Percentiles rank a stretch among this genome's conserved stretches.
These are phyloP conservation scores for Aureobasidium vineae DNA, from an alignment of 2,329 filamentous ascomycete species.

Conservation along the genomic window DNA sequence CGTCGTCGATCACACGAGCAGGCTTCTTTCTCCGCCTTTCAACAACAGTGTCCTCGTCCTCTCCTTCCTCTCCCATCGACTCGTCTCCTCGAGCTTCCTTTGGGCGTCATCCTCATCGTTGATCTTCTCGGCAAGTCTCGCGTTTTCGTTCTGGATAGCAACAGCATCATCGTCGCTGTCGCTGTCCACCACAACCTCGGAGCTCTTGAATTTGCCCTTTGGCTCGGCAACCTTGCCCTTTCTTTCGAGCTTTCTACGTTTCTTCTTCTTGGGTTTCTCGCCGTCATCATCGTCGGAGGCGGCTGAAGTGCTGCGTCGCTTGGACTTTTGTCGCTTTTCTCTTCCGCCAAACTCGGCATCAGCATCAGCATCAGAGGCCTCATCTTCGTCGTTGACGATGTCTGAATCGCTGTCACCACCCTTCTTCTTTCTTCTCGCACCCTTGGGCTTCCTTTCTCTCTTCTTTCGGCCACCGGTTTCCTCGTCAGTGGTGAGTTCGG, in stretches of 20 bases:
- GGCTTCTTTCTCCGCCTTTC: constrained; percentile 35
- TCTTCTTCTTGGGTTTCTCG: constrained; percentile 59
- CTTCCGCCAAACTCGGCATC: constrained; percentile 43
- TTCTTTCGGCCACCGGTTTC: constrained; percentile 81
- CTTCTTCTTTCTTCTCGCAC: constrained; percentile 56
- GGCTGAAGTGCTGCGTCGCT: constrained; percentile 37
- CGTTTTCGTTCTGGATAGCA: constrained; percentile 32
- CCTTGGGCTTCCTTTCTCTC: constrained; percentile 64
- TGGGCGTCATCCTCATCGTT: constrained; percentile 36
- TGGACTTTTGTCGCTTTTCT: constrained; percentile 38
- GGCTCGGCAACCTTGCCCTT: constrained; percentile 45
- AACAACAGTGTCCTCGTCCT: constrained; percentile 28
- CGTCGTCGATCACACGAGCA: constrained; percentile 35
- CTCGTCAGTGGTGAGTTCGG: constrained; percentile 75
- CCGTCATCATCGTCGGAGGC: constrained; percentile 53
- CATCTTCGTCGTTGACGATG: constrained; percentile 39
- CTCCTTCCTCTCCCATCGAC: constrained; percentile 28
- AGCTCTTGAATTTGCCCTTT: constrained; percentile 73
- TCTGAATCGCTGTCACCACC: constrained; percentile 46
- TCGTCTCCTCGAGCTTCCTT: constrained; percentile 30
- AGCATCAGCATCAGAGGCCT: constrained; percentile 44
- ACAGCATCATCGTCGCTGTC: constrained; percentile 57
- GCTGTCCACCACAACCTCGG: constrained; percentile 77
- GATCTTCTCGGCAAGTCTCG: constrained; percentile 28
- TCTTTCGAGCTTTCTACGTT: constrained; percentile 60